Base-by-base conservation (phyloP, 2,329 filamentous ascomycete genomes). In the Ceratocystis cubensis region DNA sequence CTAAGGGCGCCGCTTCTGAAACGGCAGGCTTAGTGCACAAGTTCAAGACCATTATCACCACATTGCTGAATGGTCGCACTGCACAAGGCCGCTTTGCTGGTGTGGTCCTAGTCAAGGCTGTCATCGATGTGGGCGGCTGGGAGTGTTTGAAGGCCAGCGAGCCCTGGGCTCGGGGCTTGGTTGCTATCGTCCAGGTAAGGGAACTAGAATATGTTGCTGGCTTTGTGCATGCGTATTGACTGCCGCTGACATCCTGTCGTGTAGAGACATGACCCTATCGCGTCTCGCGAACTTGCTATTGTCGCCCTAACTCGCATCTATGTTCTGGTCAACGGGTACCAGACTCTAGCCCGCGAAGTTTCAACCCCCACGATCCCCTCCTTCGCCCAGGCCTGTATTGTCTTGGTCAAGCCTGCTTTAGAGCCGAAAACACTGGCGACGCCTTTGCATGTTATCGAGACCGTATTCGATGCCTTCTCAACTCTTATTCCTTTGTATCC, bases 291-390 rank as follows among this genome's bases (percentile, higher is more conserved):
- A 73, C 75, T 96, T 67, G 84, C 84, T 70, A 79, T 96, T 63
- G 82, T 94, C 69, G 84, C 89, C 15, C 78, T 96, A 69, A 88
- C 89, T 22, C 87, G 88, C 72, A 91, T 96, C 71, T 96, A 94
- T 76, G 82, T 85, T 70, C 82, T 94, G 45, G 88, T 92, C 50
- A 89, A 91, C 72, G 84, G 87, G 46, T 91, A 91, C 73, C 89
- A 88, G 68, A 94, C 90, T 7, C 79, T 96, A 65, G 81, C 93
- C 57, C 83, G 93, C 71, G 92, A 96, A 73, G 89, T 96, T 69
- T 92, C 89, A 0, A 96, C 91, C 0, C 91, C 91, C 2, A 89
- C 85, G 2, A 78, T 96, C 22, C 85, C 89, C 1, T 78, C 82
- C 1, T 96, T 93, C 72, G 81, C 92, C 59, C 85, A 84, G 0